These are phyloP conservation scores for Penicillium sp. DNA, from an alignment of 2,329 filamentous ascomycete genomes.

Conservation along the genomic window DNA sequence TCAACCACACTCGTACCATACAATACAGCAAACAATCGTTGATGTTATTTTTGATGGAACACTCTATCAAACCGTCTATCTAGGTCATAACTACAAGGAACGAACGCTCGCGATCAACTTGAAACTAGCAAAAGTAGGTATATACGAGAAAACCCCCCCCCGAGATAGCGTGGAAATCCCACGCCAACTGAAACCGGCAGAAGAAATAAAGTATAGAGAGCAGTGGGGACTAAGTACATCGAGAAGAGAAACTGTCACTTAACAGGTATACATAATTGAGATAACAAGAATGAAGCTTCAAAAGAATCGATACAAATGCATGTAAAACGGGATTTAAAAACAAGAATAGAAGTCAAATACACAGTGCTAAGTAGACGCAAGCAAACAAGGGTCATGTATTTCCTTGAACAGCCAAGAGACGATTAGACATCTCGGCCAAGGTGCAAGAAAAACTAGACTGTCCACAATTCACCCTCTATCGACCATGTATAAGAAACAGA, in stretches of 20 bases:
- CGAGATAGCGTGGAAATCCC: no score
- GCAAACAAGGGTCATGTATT: neutral
- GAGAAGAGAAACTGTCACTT: neutral
- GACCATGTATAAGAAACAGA: slow-evolving; percentile 19
- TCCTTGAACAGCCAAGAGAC: slow-evolving; percentile 4
- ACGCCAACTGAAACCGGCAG: neutral
- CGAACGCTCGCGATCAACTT: no score
- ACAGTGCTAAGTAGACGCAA: slow-evolving; percentile 1
- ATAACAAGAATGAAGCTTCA: neutral
- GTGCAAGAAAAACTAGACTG: slow-evolving; percentile 10
- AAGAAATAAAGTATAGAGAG: neutral
- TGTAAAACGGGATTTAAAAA: neutral
- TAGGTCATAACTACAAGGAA: no score
- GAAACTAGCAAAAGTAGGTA: neutral
- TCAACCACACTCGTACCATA: no score
- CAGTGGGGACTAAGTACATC: neutral
- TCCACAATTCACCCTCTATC: slow-evolving; percentile 20
- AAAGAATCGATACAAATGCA: slow-evolving; percentile 16
- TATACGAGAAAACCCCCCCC: no score
- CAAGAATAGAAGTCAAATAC: neutral
- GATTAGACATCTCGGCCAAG: slow-evolving; percentile 7
- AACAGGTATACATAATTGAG: neutral
- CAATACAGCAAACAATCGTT: neutral
- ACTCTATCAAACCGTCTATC: neutral
- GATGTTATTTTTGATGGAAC: neutral